These are phyloP conservation scores for Croton laevigatus DNA, from an alignment of 441 rosid genomes.

Conservation along the genomic window DNA sequence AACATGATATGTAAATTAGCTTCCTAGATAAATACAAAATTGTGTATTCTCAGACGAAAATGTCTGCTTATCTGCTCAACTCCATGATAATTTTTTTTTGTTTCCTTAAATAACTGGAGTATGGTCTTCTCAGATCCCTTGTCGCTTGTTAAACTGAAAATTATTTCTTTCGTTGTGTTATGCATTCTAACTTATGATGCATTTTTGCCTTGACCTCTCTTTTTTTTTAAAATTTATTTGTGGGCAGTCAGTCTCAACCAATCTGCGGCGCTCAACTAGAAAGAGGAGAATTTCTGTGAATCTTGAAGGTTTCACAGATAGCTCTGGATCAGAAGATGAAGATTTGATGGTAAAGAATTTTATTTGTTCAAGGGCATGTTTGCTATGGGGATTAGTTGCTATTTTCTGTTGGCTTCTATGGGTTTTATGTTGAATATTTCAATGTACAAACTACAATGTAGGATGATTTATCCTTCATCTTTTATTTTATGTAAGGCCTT, in stretches of 20 bases:
- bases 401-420: slow-evolving; percentile 5
- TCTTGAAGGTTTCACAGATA: slow-evolving; percentile 80
- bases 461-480: slow-evolving; percentile 1
- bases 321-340: slow-evolving; percentile 96
- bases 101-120: background rate
- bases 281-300: slow-evolving; percentile 82
- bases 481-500: slow-evolving; percentile 26
- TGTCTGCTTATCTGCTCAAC: background rate
- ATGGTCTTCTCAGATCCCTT: slow-evolving; percentile 9
- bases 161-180: slow-evolving; percentile 3
- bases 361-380: slow-evolving; percentile 21
- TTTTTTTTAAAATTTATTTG: slow-evolving; percentile 1
- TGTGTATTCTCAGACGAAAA: background rate
- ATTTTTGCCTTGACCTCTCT: slow-evolving; percentile 21
- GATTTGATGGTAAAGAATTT: slow-evolving; percentile 76
- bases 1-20: background rate
- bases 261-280: slow-evolving; percentile 95
- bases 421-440: background rate
- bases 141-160: slow-evolving; percentile 23
- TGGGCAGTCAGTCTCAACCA: slow-evolving; percentile 61
- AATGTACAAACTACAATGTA: background rate
- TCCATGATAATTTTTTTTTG: background rate
- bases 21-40: background rate
- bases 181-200: slow-evolving; percentile 23
- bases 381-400: slow-evolving; percentile 8